Base-by-base conservation (phyloP, 2,329 filamentous ascomycete species). In the Phoma herbarum region DNA sequence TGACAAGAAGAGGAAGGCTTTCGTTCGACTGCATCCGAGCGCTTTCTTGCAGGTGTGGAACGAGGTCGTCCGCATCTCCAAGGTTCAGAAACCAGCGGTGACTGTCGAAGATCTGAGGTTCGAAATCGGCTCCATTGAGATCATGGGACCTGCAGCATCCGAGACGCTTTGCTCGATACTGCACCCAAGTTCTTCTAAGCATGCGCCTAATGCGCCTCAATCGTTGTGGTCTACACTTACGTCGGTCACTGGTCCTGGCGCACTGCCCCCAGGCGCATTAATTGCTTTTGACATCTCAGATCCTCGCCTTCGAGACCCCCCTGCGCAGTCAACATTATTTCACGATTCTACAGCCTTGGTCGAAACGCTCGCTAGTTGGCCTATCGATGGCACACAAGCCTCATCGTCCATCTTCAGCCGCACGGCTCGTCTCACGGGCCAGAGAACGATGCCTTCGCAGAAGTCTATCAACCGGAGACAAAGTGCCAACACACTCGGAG, bases 21-120 rank as follows among this genome's bases (percentile, higher is more conserved):
- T 94, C 55, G 77, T 97, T 50, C 84, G 93, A 53, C 80, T 94
- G 1, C 94, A 98, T 74, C 95, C 95, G 2, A 89, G 93, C 20
- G 89, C 90, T 7, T 94, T 92, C 68, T 77, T 87, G 1, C 85
- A 90, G 65, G 75, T 89, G 0, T 93, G 91, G 81, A 81, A 87
- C 22, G 83, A 89, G 59, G 75, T 92, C 2, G 68, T 87, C 16
- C 80, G 81, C 2, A 75, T 87, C 1, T 80, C 81, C 18, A 89
- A 86, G 68, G 82, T 85, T 61, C 85, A 86, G 64, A 88, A 83
- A 37, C 88, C 88, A 1, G 79, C 81, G 4, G 81, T 90, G 7
- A 84, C 83, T 28, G 80, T 91, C 8, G 88, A 91, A 66, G 90
- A 92, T 67, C 73, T 91, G 31, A 85, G 90, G 0, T 90, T 88